A percentile compares a stretch with the other conserved stretches of the same genome.
Conservation (phyloP, 2,329 filamentous ascomycete species). For the Leptographium galeiforme region DNA sequence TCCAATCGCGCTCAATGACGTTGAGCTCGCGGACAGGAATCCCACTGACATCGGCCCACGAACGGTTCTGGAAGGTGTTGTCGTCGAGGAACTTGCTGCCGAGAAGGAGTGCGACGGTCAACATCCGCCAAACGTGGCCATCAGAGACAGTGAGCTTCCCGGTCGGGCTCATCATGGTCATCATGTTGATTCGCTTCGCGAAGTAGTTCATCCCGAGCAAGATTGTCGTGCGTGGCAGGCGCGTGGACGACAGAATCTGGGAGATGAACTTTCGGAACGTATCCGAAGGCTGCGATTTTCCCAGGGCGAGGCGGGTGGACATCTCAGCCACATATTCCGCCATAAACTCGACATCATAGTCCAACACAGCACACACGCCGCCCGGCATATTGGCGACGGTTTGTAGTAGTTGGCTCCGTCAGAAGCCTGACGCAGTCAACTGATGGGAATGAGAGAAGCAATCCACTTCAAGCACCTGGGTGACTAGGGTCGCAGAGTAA, state of each 20-base stretch:
- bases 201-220: slow-evolving; percentile 83
- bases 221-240: slow-evolving; percentile 82
- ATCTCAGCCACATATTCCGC: slow-evolving; percentile 89
- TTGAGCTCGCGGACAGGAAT: slow-evolving; percentile 78
- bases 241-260: slow-evolving; percentile 79
- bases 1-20: slow-evolving; percentile 75
- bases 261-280: slow-evolving; percentile 86
- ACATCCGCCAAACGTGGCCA: slow-evolving; percentile 72
- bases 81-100: slow-evolving; percentile 95
- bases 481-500: slow-evolving; percentile 8
- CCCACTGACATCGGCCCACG: slow-evolving; percentile 89
- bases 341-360: slow-evolving; percentile 96
- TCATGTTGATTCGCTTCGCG: slow-evolving; percentile 66
- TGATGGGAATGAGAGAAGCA: slow-evolving; percentile 8
- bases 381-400: slow-evolving; percentile 45
- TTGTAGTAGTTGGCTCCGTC: slow-evolving; percentile 11
- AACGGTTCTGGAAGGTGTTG: slow-evolving; percentile 95
- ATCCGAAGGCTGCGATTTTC: slow-evolving; percentile 34
- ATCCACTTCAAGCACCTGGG: slow-evolving; percentile 28
- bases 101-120: slow-evolving; percentile 72
- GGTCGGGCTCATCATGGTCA: slow-evolving; percentile 36
- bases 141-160: slow-evolving; percentile 40
- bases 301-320: slow-evolving; percentile 48
- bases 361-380: slow-evolving; percentile 84
- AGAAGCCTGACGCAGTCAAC: neutral